These are phyloP conservation scores for Cercophora scortea DNA, from an alignment of 495 filamentous ascomycete genomes.

Conservation along the genomic window DNA sequence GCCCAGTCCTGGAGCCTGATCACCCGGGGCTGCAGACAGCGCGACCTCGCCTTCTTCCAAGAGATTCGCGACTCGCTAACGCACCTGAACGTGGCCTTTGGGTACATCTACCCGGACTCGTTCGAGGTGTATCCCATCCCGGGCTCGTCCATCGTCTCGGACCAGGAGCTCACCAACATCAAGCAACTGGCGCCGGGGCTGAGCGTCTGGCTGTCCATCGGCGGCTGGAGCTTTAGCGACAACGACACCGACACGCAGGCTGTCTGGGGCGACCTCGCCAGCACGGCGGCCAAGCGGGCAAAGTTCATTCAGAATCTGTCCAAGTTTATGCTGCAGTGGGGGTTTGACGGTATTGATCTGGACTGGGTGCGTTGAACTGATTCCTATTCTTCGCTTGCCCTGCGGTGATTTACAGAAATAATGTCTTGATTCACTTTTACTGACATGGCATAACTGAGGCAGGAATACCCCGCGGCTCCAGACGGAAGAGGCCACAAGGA, in stretches of 20 bases:
- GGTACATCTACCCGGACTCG: constrained; percentile 9
- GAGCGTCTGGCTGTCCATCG: constrained; percentile 30
- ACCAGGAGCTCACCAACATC: constrained; percentile 13
- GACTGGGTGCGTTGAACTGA: constrained; percentile 34
- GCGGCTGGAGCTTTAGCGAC: constrained; percentile 42
- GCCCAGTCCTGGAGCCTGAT: too few relatives aligned
- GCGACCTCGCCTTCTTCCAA: too few relatives aligned
- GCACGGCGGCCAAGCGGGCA: constrained; percentile 13
- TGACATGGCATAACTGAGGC: too few relatives aligned
- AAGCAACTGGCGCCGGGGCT: constrained; percentile 25
- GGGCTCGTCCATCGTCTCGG: constrained; percentile 3
- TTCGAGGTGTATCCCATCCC: constrained; percentile 11
- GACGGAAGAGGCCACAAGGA: too few relatives aligned
- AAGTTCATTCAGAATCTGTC: constrained; percentile 35
- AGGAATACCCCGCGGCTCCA: too few relatives aligned
- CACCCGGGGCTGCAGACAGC: too few relatives aligned
- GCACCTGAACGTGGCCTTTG: constrained; percentile 22
- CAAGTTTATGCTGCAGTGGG: constrained; percentile 34
- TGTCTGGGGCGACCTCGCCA: constrained; percentile 9
- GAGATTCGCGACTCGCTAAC: too few relatives aligned
- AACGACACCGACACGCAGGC: constrained; percentile 24
- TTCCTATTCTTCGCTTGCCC: too few relatives aligned
- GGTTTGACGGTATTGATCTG: constrained; percentile 49
- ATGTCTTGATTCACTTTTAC: too few relatives aligned
- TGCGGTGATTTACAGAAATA: too few relatives aligned